Base-by-base conservation (phyloP, 2,329 filamentous ascomycete species). In the Volutella citrinella region DNA sequence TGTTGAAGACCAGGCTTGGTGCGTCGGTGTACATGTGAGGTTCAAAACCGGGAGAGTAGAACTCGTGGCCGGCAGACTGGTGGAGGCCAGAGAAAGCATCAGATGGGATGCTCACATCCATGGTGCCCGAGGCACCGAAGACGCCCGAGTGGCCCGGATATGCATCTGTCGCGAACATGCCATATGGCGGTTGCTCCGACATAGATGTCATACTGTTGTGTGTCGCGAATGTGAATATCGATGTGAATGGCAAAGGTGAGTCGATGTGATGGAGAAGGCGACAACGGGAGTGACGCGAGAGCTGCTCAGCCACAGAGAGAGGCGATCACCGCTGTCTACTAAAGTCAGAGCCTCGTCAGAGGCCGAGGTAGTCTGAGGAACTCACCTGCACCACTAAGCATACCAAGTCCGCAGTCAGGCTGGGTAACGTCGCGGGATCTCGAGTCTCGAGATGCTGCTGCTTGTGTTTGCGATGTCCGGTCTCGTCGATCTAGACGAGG, bases 71-170 rank as follows among this genome's bases (percentile, higher is more conserved):
- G 39, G n/a, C n/a, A n/a, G n/a, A n/a, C 28, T 61, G 65, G 15
- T 62, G 55, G 40, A 66, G 68, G 22, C 55, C 53, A 42, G 54
- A 56, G 29, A 66, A 72, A 38, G 65, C 60, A 32, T 73, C 68
- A 40, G 70, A 67, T 16, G 68, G 60, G 42, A 72, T 65, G 49
- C 59, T 60, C 54, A 77, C 59, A 36, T 73, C 68, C 56, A 77
- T 67, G 27, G 62, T 54, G 6, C 64, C 59, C 11, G 64, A 55
- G 17, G 63, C n/a, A n/a, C n/a, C 61, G 49, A 65, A 60, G 23
- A 57, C 43, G 47, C 48, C 40, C 18, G 66, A 66, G 10, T 32
- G 19, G 14, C 14, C 11, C 14, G 63, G 58, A 11, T 67, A 22
- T 9, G 12, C 20, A 22, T 53, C 50, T 34, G 49, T 46, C 42